Percentiles rank a stretch among this genome's conserved stretches.
Conservation (phyloP, 805 yeast genomes). For the Metschnikowia colocasiae region DNA sequence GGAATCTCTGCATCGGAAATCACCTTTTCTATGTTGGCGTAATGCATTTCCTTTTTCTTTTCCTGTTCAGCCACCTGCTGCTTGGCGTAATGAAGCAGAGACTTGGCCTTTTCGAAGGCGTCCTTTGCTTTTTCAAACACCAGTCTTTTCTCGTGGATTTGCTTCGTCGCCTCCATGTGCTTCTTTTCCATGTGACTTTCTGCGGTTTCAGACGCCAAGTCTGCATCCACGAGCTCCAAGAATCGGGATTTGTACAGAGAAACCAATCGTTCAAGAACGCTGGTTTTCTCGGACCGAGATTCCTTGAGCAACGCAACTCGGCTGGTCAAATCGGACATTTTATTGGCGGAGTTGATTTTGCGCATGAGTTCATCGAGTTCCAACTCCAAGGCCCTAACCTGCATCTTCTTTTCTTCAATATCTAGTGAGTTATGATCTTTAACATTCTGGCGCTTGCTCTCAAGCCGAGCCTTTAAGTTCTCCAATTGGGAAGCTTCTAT, state of each 20-base stretch:
- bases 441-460: constrained; percentile 20
- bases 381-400: constrained; percentile 26
- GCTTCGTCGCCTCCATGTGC: neutral
- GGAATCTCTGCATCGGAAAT: constrained; percentile 39
- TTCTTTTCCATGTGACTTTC: constrained; percentile 10
- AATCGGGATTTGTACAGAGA: constrained; percentile 22
- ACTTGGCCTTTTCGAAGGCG: neutral
- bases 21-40: constrained; percentile 21
- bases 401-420: constrained; percentile 32
- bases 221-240: constrained; percentile 14
- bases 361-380: constrained; percentile 51
- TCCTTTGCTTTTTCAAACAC: neutral
- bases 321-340: constrained; percentile 58
- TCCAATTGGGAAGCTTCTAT: constrained; percentile 42
- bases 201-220: constrained; percentile 16
- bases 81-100: neutral
- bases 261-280: constrained; percentile 26
- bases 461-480: constrained; percentile 34
- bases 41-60: constrained; percentile 6
- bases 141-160: neutral
- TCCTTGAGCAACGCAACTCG: constrained; percentile 46
- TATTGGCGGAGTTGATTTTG: constrained; percentile 48
- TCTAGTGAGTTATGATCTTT: constrained; percentile 32
- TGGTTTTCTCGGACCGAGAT: constrained; percentile 29
- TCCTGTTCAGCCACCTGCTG: constrained; percentile 5